Evolutionary conservation across 2,329 filamentous ascomycete species (phyloP).

Genomic region (Aspergillus fumigatus): DNA sequence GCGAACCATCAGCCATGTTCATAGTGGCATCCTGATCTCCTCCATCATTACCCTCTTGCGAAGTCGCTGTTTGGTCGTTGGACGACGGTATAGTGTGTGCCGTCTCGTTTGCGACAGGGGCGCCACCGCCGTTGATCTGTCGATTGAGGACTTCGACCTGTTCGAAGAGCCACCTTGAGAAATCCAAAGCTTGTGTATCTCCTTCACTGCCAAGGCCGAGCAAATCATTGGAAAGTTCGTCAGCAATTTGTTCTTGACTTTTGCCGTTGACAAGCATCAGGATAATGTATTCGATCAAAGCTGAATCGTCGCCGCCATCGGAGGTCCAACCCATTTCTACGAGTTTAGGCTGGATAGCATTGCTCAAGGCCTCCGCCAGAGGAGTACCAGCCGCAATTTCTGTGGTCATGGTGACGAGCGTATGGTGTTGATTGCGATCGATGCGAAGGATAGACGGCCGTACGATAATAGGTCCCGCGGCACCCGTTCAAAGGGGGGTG

Average conservation of each 20-base stretch:
- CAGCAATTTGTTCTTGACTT: conserved; percentile 80
- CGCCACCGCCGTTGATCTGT: conserved; percentile 53
- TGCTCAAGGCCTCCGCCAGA: conserved; percentile 76
- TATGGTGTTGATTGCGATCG: conserved; percentile 3
- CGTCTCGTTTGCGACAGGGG: conserved; percentile 23
- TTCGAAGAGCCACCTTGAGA: conserved; percentile 90
- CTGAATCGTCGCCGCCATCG: conserved; percentile 72
- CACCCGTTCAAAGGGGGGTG: conserved; percentile 7
- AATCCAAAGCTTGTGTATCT: conserved; percentile 75
- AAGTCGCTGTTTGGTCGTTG: conserved; percentile 26
- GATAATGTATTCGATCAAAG: conserved; percentile 92
- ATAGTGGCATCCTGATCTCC: conserved; percentile 67
- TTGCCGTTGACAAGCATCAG: conserved; percentile 97
- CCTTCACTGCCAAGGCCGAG: conserved; percentile 70
- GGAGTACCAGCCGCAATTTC: conserved; percentile 74
- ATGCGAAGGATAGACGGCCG: conserved; percentile 2
- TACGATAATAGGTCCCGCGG: conserved; percentile 12
- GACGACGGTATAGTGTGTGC: conserved; percentile 32
- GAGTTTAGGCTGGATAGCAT: conserved; percentile 82
- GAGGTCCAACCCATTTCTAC: conserved; percentile 90
- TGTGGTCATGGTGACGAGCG: conserved; percentile 60
- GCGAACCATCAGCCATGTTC: conserved; percentile 62
- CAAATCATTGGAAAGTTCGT: conserved; percentile 82
- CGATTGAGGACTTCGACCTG: conserved; percentile 67
- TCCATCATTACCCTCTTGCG: conserved; percentile 12